Evolutionary conservation across 2,329 filamentous ascomycete species (phyloP).

Genomic region (Monilinia vaccinii-corymbosi): DNA sequence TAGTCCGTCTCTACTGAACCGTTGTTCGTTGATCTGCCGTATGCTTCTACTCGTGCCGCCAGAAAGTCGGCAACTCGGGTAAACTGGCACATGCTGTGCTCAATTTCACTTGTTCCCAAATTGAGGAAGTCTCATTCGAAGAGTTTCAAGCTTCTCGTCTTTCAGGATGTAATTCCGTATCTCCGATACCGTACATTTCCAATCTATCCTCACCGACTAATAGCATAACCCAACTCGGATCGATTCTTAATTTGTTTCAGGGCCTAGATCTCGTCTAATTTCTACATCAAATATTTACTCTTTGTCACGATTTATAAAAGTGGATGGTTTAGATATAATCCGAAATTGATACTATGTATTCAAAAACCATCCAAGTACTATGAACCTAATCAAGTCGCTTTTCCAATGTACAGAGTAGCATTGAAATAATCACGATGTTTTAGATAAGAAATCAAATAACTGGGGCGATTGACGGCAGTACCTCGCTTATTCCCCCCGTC

Average conservation of each 20-base stretch:
- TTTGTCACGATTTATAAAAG: no score
- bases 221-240: no score
- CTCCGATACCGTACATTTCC: background rate
- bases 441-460: background rate
- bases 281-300: no score
- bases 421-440: background rate
- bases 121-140: background rate
- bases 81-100: no score
- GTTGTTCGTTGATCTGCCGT: background rate
- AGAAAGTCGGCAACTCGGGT: no score
- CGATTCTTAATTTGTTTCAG: no score
- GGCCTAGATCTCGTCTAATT: no score
- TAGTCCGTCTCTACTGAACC: no score
- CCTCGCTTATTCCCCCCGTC: background rate
- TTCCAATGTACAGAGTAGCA: no score
- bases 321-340: no score
- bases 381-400: background rate
- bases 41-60: background rate
- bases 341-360: background rate
- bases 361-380: background rate
- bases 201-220: background rate
- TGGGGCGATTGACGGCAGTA: no score
- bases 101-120: no score
- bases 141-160: background rate
- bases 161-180: background rate